Conservation (phyloP, 2,329 filamentous ascomycete species). For the Penicillium occitanis region DNA sequence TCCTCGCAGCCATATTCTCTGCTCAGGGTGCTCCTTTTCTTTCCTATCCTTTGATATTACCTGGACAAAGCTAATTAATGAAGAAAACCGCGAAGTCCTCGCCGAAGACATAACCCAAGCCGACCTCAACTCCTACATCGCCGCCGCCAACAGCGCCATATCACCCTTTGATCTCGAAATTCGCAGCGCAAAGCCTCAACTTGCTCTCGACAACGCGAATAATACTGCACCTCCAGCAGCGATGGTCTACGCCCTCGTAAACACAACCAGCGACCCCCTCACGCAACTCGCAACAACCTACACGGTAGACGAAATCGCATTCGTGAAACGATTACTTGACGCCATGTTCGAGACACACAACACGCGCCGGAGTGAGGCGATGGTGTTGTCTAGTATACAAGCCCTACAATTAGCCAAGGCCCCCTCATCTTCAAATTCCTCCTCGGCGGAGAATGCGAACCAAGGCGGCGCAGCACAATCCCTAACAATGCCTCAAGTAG, state of each 20-base stretch:
- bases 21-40: conserved; percentile 44
- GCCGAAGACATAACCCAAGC: conserved; percentile 66
- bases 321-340: conserved; percentile 82
- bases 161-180: conserved; percentile 87
- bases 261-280: conserved; percentile 78
- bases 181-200: conserved; percentile 53
- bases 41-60: too few relatives aligned
- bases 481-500: conserved; percentile 75
- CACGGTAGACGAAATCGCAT: conserved; percentile 80
- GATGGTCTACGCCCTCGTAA: conserved; percentile 80
- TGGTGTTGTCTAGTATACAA: conserved; percentile 78
- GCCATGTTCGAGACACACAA: conserved; percentile 91
- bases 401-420: conserved; percentile 66
- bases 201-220: conserved; percentile 55
- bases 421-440: conserved; percentile 32
- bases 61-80: neutral
- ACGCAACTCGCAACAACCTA: conserved; percentile 85
- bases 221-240: neutral
- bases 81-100: conserved; percentile 50
- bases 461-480: conserved; percentile 46
- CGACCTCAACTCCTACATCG: conserved; percentile 68
- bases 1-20: conserved; percentile 75
- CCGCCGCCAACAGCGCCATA: conserved; percentile 68
- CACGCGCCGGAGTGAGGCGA: conserved; percentile 72
- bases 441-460: conserved; percentile 30